Conservation (phyloP, 768 basidiomycete genomes). For the Lentinula lateritia region DNA sequence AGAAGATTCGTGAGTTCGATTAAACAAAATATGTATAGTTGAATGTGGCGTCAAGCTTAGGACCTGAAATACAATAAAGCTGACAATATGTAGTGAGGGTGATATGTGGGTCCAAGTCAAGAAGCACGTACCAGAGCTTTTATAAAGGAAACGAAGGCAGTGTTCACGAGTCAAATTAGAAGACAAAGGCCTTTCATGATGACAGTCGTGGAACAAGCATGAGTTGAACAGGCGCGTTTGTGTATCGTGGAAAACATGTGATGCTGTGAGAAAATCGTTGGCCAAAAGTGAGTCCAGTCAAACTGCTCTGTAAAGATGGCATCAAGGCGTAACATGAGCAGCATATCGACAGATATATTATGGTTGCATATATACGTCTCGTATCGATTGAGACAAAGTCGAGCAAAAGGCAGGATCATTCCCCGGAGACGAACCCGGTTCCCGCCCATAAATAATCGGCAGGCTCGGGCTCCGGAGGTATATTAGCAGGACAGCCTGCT, state of each 20-base stretch:
- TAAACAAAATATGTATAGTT: not conserved
- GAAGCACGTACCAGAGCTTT: not conserved
- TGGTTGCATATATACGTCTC: too few relatives aligned
- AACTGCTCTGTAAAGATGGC: too few relatives aligned
- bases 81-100: not conserved
- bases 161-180: not conserved
- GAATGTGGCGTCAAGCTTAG: slow-evolving; percentile 1
- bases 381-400: too few relatives aligned
- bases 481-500: slow-evolving; percentile 5
- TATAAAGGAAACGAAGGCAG: not conserved
- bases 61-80: not conserved
- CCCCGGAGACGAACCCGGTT: not conserved
- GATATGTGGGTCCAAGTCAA: not conserved
- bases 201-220: not conserved
- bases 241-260: not conserved
- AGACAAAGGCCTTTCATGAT: not conserved
- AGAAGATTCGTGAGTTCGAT: not conserved
- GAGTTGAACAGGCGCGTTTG: not conserved
- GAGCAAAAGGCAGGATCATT: not conserved
- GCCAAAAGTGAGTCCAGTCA: too few relatives aligned
- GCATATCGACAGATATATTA: too few relatives aligned
- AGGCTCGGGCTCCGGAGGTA: not conserved
- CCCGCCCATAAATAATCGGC: not conserved
- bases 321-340: too few relatives aligned
- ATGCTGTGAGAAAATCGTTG: not conserved